Evolutionary conservation across 805 yeast genomes (phyloP), one percentile per base, ranked within the genome.

Genomic region (Candida oleophila): DNA sequence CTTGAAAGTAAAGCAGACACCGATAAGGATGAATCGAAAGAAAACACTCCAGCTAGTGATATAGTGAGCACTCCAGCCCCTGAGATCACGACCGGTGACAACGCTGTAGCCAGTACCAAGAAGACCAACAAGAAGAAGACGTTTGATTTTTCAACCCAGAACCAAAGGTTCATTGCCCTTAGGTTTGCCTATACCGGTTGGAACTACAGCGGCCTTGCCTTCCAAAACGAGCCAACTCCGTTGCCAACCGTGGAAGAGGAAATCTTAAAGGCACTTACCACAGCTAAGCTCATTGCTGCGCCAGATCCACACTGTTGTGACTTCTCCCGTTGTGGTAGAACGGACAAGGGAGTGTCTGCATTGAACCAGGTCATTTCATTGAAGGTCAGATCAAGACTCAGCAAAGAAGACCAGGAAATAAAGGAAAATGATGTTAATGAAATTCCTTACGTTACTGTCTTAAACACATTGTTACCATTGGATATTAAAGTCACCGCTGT

Each of bases 271-370:
- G 96, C 96, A 0, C 62, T 94, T 65, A 68, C 74, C 41, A 80
- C 75, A 51, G 81, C 92, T 22, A 82, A 77, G 52, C 63, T 94
- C 49, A 81, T 94, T 9, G 76, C 81, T 8, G 71, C 81, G 1
- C 56, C 76, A 19, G 83, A 80, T 18, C 84, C 89, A 0, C 69
- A 69, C 5, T 82, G 80, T 1, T 87, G 84, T 59, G 75, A 78
- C 12, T 90, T 91, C 62, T 86, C 95, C 54, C 72, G 97, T 51
- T 94, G 98, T 68, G 98, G 98, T 0, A 75, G 98, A 57, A 92
- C 98, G 0, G 98, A 92, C 59, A 82, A 81, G 54, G 98, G 97
- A n/a, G 98, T 92, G 12, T 88, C 96, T 69, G 99, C 99, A 0
- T 80, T 94, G 85, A 87, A 89, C 53, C 99, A 94, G 65, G 98